Evolutionary conservation across 225 moss, liverwort and hornwort species (phyloP).

Genomic region (Antitrichia curtipendula): DNA sequence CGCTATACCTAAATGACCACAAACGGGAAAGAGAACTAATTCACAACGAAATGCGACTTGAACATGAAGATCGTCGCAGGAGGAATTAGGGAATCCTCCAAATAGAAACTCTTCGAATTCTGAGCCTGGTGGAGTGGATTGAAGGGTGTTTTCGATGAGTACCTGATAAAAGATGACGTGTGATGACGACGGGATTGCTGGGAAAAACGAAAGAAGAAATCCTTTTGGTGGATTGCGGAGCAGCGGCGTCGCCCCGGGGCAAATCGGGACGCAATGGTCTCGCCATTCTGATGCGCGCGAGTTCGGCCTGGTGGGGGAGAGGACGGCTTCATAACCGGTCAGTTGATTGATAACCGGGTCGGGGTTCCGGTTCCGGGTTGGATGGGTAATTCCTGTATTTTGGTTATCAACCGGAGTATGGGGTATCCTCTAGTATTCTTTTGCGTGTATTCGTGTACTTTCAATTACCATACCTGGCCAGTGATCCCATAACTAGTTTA

Average conservation of each 20-base stretch:
- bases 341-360: not conserved
- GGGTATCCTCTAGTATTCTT: not conserved
- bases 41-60: not conserved
- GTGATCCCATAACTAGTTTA: too few relatives aligned
- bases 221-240: not conserved
- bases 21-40: not conserved
- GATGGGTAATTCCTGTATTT: too few relatives aligned
- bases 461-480: not conserved
- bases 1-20: too few relatives aligned
- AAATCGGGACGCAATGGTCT: not conserved
- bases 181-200: not conserved
- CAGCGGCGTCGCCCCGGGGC: not conserved
- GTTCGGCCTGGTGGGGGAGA: not conserved
- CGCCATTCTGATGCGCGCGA: not conserved
- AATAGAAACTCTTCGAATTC: too few relatives aligned
- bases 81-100: not conserved
- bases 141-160: not conserved
- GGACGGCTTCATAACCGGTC: not conserved
- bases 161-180: not conserved
- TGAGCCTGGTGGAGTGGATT: not conserved
- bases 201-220: not conserved
- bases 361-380: rapidly evolving
- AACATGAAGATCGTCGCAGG: not conserved
- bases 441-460: not conserved
- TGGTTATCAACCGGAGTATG: not conserved